Percentiles rank a stretch among this genome's conserved stretches.
Evolutionary conservation across 2,329 filamentous ascomycete genomes (phyloP).

Genomic region (Didymella exigua): DNA sequence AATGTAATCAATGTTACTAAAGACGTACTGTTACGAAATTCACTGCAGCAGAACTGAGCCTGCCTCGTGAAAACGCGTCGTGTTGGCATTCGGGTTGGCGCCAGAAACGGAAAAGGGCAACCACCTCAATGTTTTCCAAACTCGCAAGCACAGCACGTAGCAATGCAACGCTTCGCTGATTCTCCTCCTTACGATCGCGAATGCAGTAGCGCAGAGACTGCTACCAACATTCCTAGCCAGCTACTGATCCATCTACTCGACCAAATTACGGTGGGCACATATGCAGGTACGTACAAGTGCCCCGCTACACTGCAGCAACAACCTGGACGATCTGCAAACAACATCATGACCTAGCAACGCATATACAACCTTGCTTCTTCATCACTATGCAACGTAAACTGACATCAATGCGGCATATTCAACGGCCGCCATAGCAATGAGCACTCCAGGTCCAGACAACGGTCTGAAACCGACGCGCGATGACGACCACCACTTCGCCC

Average conservation of each 20-base stretch:
- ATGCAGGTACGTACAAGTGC: conserved; percentile 18
- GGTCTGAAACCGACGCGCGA: conserved; percentile 13
- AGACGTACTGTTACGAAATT: conserved; percentile 9
- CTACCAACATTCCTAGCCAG: neutral
- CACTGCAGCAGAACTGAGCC: neutral
- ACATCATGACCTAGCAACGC: conserved; percentile 3
- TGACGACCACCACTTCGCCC: conserved; percentile 23
- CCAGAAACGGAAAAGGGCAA: neutral
- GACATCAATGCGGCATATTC: conserved; percentile 14
- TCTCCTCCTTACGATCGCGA: neutral
- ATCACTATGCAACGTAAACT: conserved; percentile 19
- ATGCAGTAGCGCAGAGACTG: neutral
- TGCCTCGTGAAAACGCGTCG: conserved; percentile 8
- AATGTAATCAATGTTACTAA: conserved; percentile 14
- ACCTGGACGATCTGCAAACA: conserved; percentile 11
- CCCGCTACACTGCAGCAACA: conserved; percentile 13
- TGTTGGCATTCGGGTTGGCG: conserved; percentile 5
- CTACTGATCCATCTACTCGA: neutral
- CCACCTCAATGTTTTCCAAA: neutral
- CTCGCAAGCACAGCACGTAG: neutral
- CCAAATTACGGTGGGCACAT: neutral
- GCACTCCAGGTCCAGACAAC: conserved; percentile 9
- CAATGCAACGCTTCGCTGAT: neutral
- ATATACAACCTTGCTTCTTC: neutral
- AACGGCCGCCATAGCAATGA: conserved; percentile 17